phyloP scores from a whole-genome alignment of 2,329 filamentous ascomycete genomes.

The Myriangium duriaei region DNA sequence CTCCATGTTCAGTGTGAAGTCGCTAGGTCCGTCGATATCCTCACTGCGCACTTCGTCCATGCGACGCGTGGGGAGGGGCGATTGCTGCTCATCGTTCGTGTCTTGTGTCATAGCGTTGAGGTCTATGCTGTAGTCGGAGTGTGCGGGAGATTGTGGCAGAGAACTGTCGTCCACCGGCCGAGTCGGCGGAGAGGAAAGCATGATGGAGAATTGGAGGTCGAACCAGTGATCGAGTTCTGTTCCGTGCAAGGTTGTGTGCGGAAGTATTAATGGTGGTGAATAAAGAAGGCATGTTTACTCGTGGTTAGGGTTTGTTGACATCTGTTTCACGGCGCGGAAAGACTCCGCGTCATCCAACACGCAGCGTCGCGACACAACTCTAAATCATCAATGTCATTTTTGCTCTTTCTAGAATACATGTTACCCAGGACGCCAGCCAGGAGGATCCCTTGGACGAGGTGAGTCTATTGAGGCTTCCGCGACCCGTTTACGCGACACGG shows the following conservation, averaged over 20 bases:
- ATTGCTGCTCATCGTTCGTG: constrained; percentile 13
- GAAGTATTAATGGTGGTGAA: not conserved
- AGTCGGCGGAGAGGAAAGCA: constrained; percentile 1
- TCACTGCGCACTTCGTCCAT: constrained; percentile 19
- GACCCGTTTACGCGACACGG: constrained; percentile 18
- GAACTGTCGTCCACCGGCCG: not conserved
- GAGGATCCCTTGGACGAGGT: constrained; percentile 1
- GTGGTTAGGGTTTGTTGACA: constrained; percentile 3
- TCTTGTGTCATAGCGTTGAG: constrained; percentile 21
- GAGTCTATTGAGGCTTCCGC: constrained; percentile 13
- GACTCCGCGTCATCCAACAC: too few species aligned
- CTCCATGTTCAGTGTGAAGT: constrained; percentile 26
- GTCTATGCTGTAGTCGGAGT: constrained; percentile 21
- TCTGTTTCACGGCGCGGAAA: not conserved
- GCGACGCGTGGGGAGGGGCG: constrained; percentile 16
- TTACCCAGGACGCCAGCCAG: constrained; percentile 4
- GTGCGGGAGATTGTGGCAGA: not conserved
- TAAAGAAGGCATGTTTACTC: not conserved
- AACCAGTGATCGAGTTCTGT: constrained; percentile 3
- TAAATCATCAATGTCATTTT: too few species aligned
- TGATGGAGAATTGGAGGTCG: too few species aligned
- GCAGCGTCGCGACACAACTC: too few species aligned
- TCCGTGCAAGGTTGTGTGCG: constrained; percentile 3
- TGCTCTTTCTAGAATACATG: not conserved
- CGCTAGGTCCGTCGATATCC: constrained; percentile 26